Evolutionary conservation across 345 rosid species (phyloP), one percentile per base, ranked within the genome.

Genomic region (Camelina neglecta): DNA sequence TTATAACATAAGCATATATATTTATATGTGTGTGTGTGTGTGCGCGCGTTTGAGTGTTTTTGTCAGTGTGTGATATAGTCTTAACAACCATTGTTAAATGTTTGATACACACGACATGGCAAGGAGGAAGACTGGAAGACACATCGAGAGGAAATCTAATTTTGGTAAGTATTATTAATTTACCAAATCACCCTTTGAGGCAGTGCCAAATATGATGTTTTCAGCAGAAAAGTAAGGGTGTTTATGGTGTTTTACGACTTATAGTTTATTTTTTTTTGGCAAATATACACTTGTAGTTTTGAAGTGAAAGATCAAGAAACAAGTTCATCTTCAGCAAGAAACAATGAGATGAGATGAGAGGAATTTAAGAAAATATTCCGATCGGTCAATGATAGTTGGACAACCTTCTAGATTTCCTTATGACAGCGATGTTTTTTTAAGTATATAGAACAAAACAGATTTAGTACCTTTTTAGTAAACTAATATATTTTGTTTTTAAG

Each of bases 371-470:
- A 31, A 18, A 65, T n/a, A 15, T 33, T 65, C 38, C 54, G 21
- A 70, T 62, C 21, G 26, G 81, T 72, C 81, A 72, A 67, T 38
- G 54, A 67, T 78, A 1, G 77, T 72, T 77, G 63, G 51, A 50
- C 77, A 65, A 65, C 81, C 72, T 72, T 77, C 70, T 69, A 69
- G 69, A 55, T 35, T 35, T 35, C 9, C 38, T 35, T 7, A 7
- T 35, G 38, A 35, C 38, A 35, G 2, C 38, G 9, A 35, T 35
- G 8, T 29, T 29, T 29, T 29, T 29, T 29, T 29, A 29, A 29
- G 31, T 29, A 29, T 29, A 29, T 29, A 4, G 31, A 26, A 26
- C 29, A 26, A 26, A 26, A 26, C 29, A 26, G 29, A 26, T 26
- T 26, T 26, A 26, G 36, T 6, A 33, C 38, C 38, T 35, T 35